A percentile compares a stretch with the other conserved stretches of the same genome.
Conservation (phyloP, 139 green algal genomes). For the Micractinium conductrix region DNA sequence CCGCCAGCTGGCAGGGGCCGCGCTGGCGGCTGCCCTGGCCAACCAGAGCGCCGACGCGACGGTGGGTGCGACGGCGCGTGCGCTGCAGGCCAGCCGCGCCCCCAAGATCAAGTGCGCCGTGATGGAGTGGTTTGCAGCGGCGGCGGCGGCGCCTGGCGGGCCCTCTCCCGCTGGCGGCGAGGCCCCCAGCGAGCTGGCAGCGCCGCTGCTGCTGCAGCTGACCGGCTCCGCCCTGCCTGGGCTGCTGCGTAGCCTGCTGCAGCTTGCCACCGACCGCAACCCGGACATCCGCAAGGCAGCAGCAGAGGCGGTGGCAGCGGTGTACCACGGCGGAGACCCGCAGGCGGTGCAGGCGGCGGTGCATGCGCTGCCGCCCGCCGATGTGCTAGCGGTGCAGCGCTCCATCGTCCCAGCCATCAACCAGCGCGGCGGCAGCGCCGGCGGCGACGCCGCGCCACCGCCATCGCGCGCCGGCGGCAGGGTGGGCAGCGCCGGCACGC, state of each 20-base stretch:
- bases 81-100: conserved; percentile 50
- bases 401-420: conserved; percentile 32
- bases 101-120: conserved; percentile 56
- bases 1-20: conserved; percentile 32
- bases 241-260: conserved; percentile 48
- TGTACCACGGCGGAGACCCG: conserved; percentile 35
- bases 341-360: conserved; percentile 27
- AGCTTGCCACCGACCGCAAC: conserved; percentile 59
- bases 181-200: too few relatives aligned
- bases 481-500: background rate
- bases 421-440: background rate
- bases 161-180: background rate
- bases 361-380: conserved; percentile 16
- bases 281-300: conserved; percentile 61
- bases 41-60: conserved; percentile 47
- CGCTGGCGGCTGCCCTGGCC: conserved; percentile 39
- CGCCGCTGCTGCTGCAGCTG: conserved; percentile 27
- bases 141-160: too few relatives aligned
- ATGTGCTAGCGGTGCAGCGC: conserved; percentile 44
- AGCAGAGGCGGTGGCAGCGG: conserved; percentile 32
- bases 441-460: background rate
- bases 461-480: background rate
- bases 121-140: conserved; percentile 59
- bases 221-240: background rate
- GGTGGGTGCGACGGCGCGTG: conserved; percentile 52